phyloP scores from a whole-genome alignment of 2,329 filamentous ascomycete species.

The Talaromyces atroroseus region DNA sequence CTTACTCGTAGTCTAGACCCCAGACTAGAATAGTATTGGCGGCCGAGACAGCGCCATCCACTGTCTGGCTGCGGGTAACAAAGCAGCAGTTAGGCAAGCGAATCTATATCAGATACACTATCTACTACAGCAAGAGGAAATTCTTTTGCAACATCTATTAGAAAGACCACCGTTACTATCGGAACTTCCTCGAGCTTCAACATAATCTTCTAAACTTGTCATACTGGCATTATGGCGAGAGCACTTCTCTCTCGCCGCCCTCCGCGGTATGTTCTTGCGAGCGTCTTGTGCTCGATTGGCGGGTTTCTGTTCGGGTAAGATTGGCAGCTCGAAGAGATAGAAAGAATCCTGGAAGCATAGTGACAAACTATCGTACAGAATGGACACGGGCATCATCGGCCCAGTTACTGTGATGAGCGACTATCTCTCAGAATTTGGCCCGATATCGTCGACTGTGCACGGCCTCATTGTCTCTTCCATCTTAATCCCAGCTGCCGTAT shows the following conservation, averaged over 20 bases:
- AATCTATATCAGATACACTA: too few species aligned
- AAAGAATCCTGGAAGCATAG: background rate
- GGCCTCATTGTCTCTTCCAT: conserved; percentile 57
- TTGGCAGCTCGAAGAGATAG: background rate
- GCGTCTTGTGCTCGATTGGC: conserved; percentile 17
- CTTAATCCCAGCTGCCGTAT: conserved; percentile 52
- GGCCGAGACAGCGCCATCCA: too few species aligned
- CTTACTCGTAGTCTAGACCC: too few species aligned
- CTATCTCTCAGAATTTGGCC: conserved; percentile 48
- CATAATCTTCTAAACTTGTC: background rate
- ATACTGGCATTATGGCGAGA: background rate
- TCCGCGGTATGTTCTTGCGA: conserved; percentile 17
- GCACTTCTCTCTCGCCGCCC: background rate
- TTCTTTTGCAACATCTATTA: too few species aligned
- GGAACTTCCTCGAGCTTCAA: background rate
- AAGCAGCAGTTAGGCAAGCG: too few species aligned
- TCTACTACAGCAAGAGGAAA: too few species aligned
- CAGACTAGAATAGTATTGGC: too few species aligned
- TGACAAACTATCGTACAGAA: conserved; percentile 4
- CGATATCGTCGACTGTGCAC: conserved; percentile 48
- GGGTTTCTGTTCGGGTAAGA: conserved; percentile 18
- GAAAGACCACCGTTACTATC: too few species aligned
- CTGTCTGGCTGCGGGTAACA: too few species aligned
- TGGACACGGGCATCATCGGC: conserved; percentile 54
- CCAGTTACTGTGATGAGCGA: conserved; percentile 54